Evolutionary conservation across 345 rosid species (phyloP), one percentile per base, ranked within the genome.

Genomic region (Psidium guajava): DNA sequence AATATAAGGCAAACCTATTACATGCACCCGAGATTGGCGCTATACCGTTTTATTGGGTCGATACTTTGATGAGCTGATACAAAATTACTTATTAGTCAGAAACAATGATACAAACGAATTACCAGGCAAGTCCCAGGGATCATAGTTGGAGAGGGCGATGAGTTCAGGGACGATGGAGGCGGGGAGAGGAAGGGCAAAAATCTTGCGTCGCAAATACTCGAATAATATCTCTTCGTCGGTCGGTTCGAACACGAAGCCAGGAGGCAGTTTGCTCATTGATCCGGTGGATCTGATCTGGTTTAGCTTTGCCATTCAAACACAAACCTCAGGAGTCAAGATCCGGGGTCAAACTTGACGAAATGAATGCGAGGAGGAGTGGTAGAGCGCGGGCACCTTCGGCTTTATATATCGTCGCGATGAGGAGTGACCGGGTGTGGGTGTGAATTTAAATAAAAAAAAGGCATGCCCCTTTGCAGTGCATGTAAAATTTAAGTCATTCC

Each of bases 151-250:
- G 80, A 69, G 80, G 47, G 40, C 21, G 80, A 69, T 20, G 25
- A 77, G 14, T 28, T 85, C 86, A 3, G 86, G 83, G 52, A 85
- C 81, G 83, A 85, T n/a, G n/a, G 83, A 85, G 54, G 86, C 74
- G 6, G 86, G 86, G 32, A 56, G 82, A 11, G 86, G 86, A 54
- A 80, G 82, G 22, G 73, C 40, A 22, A 77, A 75, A 27, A 77
- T 52, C 53, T 85, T 85, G 64, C 83, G 73, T 56, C 58, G 47
- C 83, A 85, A 81, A 53, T 85, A 85, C 54, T 85, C 82, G 22
- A 85, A 77, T 40, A 85, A 49, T 8, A 85, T 59, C 74, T 85
- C 86, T 54, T 85, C 86, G 27, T 85, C 86, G 8, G 86, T 85
- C 13, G 86, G 86, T 61, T 85, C 82, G 44, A 85, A 85, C 55